Conservation (phyloP, 1,284 basidiomycete species). For the Coniferiporia sulphurascens region DNA sequence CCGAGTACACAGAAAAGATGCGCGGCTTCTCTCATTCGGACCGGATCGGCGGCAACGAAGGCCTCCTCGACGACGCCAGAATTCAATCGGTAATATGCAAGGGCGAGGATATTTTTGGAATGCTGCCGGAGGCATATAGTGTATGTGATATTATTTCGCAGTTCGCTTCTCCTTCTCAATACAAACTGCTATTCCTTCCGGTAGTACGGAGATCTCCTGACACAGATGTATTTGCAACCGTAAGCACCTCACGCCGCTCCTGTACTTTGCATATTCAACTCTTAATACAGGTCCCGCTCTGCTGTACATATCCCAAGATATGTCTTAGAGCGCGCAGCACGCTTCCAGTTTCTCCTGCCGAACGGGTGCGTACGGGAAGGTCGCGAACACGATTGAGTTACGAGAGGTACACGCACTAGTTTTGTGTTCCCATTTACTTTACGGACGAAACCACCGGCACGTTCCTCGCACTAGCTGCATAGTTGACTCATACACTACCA, state of each 20-base stretch:
- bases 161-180: constrained; percentile 16
- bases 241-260: constrained; percentile 28
- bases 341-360: constrained; percentile 53
- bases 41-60: constrained; percentile 48
- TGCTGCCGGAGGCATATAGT: constrained; percentile 62
- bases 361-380: constrained; percentile 42
- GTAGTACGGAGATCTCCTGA: constrained; percentile 48
- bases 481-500: too few relatives aligned
- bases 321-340: constrained; percentile 44
- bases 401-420: background rate
- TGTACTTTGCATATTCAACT: background rate
- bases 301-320: constrained; percentile 51
- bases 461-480: too few relatives aligned
- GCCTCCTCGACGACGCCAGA: constrained; percentile 43
- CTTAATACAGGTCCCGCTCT: constrained; percentile 31
- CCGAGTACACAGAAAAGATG: background rate
- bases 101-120: constrained; percentile 61
- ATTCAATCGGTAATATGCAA: constrained; percentile 59
- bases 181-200: constrained; percentile 7
- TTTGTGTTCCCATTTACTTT: background rate
- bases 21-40: constrained; percentile 61
- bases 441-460: too few relatives aligned
- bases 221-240: constrained; percentile 47
- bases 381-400: background rate
- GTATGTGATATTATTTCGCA: constrained; percentile 19